phyloP scores from a whole-genome alignment of 306 rosid species.

The Medicago ruthenica region DNA sequence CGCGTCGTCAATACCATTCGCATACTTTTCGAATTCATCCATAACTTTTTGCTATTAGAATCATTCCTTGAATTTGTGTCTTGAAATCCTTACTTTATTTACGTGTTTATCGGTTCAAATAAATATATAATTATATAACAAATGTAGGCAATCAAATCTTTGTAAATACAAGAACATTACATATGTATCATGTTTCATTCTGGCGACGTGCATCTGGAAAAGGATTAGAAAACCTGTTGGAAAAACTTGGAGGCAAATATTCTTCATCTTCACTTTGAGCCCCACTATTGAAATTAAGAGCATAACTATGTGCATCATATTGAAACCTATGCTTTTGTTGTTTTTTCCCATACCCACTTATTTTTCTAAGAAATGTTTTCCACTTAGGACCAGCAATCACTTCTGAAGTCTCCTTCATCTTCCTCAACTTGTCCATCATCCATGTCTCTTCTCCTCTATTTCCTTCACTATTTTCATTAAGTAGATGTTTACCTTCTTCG shows the following conservation, averaged over 20 bases:
- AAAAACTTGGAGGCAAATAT: conserved; percentile 50
- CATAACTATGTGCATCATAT: conserved; percentile 76
- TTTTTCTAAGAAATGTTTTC: conserved; percentile 75
- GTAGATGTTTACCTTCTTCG: conserved; percentile 34
- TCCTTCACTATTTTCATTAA: conserved; percentile 35
- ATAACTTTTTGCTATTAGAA: conserved; percentile 15
- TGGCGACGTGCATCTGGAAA: conserved; percentile 23
- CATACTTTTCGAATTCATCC: conserved; percentile 33
- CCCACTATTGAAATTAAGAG: conserved; percentile 67
- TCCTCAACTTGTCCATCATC: conserved; percentile 54
- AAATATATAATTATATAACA: conserved; percentile 10
- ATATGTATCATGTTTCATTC: conserved; percentile 23
- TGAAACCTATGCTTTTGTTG: conserved; percentile 49
- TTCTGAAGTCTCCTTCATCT: conserved; percentile 61
- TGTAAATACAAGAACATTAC: background rate
- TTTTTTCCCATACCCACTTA: conserved; percentile 52
- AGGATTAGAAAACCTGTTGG: conserved; percentile 62
- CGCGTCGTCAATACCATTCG: background rate
- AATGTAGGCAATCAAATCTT: conserved; percentile 12
- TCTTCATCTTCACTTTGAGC: conserved; percentile 57
- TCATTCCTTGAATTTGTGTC: background rate
- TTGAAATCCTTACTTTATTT: conserved; percentile 13
- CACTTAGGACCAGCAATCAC: conserved; percentile 76
- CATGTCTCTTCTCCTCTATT: conserved; percentile 47
- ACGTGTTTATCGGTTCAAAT: background rate